phyloP scores from a whole-genome alignment of 176 grass and related monocot genomes.

The Puya raimondii region DNA sequence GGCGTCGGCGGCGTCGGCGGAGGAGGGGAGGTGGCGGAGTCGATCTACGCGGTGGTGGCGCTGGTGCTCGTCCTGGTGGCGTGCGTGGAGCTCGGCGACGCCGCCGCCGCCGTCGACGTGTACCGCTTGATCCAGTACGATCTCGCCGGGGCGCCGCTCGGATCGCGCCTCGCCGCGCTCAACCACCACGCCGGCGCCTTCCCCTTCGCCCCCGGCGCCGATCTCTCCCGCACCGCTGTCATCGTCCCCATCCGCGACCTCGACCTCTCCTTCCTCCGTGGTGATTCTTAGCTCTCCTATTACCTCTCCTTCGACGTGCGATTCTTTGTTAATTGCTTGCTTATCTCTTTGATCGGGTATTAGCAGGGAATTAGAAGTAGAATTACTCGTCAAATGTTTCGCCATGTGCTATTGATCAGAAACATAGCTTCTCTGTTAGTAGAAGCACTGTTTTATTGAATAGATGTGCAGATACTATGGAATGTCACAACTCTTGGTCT shows the following conservation, averaged over 20 bases:
- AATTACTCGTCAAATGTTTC: too few species aligned
- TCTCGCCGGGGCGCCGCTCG: conserved; percentile 54
- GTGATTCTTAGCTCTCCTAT: conserved; percentile 11
- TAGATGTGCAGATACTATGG: too few species aligned
- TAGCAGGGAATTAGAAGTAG: too few species aligned
- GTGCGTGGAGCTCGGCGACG: conserved; percentile 81
- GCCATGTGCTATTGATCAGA: too few species aligned
- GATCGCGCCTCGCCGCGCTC: conserved; percentile 53
- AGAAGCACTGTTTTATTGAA: too few species aligned
- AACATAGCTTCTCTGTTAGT: too few species aligned
- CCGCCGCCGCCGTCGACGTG: conserved; percentile 74
- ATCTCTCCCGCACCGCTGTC: conserved; percentile 83
- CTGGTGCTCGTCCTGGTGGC: conserved; percentile 68
- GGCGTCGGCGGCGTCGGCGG: neutral
- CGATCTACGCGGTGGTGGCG: conserved; percentile 41
- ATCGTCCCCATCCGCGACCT: conserved; percentile 69
- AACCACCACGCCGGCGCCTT: conserved; percentile 62
- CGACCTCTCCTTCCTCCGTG: conserved; percentile 69
- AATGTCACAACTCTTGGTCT: too few species aligned
- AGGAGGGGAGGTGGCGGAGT: neutral
- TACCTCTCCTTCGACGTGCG: too few species aligned
- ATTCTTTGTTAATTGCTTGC: neutral
- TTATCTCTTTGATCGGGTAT: neutral
- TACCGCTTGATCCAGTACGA: conserved; percentile 98
- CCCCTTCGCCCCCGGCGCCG: conserved; percentile 47